Evolutionary conservation across 179 eudicot genomes (phyloP), one percentile per base, ranked within the genome.

Genomic region (Silene coronaria): DNA sequence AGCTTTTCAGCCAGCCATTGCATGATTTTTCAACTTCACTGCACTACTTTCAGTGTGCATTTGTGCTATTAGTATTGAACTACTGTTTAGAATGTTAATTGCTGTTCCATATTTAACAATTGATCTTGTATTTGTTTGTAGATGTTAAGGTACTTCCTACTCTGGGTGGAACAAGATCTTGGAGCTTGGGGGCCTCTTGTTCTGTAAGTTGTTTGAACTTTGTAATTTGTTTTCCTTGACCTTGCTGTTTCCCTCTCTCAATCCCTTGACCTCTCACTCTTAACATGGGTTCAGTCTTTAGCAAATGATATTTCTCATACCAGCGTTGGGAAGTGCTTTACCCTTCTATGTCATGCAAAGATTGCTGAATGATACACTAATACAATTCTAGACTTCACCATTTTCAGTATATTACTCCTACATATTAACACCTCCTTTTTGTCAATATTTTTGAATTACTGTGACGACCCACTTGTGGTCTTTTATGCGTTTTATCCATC

Each of bases 111-210:
- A 42, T 19, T 57, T 23, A 24, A 62, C 22, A 16, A 14, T n/a
- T 78, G 60, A 48, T 12, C 23, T 8, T 64, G 34, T 79, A 58
- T 4, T 22, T 75, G 73, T 30, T 63, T 77, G 71, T 85, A 93
- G 98, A 82, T 90, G 70, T 70, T 91, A 84, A 91, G 84, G 81
- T 85, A 89, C 78, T 93, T 93, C 80, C 84, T 93, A 45, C 55
- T 85, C 57, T 93, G 96, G 93, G 84, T 93, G 83, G 87, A 91
- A 59, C 82, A 83, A 63, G 87, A 93, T 86, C 91, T 90, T 81
- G 98, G 97, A 67, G 80, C 84, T 75, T 93, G 98, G 97, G 98
- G 97, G 75, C 98, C 98, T 73, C 81, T 90, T 46, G 91, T 85
- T 67, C 86, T 93, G 98, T 93, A 88, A 87, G 97, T 89, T 68